Evolutionary conservation across 768 basidiomycete species (phyloP).

Genomic region (Tulasnella sp.): DNA sequence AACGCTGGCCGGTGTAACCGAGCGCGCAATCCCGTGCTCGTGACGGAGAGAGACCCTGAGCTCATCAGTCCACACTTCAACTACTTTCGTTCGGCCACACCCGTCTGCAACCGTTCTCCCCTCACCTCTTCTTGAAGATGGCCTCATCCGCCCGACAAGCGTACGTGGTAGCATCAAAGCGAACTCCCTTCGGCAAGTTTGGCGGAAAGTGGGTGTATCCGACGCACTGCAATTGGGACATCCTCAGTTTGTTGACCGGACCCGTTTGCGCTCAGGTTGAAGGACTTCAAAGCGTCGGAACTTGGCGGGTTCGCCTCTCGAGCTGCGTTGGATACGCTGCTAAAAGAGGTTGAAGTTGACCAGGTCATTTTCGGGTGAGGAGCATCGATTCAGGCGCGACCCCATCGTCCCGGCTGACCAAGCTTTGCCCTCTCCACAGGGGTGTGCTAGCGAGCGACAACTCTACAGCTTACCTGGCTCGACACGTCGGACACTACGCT

Average conservation of each 20-base stretch:
- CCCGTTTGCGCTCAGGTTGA: constrained; percentile 32
- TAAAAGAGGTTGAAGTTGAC: constrained; percentile 40
- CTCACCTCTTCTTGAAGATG: not conserved
- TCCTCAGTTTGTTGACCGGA: not conserved
- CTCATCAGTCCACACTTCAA: too few relatives aligned
- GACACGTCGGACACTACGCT: constrained; percentile 43
- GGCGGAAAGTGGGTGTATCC: constrained; percentile 39
- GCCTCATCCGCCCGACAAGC: constrained; percentile 16
- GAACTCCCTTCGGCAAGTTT: constrained; percentile 43
- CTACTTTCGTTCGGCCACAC: too few relatives aligned
- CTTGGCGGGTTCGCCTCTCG: constrained; percentile 42
- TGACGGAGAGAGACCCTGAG: too few relatives aligned
- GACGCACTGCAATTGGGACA: too few relatives aligned
- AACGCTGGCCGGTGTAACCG: too few relatives aligned
- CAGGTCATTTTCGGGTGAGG: constrained; percentile 43
- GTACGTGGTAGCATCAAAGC: constrained; percentile 38
- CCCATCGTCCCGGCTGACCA: constrained; percentile 5
- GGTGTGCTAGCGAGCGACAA: constrained; percentile 41
- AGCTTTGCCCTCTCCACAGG: constrained; percentile 30
- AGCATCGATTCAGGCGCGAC: not conserved
- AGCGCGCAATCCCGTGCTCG: too few relatives aligned
- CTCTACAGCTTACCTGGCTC: constrained; percentile 41
- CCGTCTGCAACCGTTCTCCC: not conserved
- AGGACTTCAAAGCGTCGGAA: constrained; percentile 39
- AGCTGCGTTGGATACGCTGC: constrained; percentile 42